Conservation (phyloP, 257 asterid species). For the Capsicum rhomboideum region DNA sequence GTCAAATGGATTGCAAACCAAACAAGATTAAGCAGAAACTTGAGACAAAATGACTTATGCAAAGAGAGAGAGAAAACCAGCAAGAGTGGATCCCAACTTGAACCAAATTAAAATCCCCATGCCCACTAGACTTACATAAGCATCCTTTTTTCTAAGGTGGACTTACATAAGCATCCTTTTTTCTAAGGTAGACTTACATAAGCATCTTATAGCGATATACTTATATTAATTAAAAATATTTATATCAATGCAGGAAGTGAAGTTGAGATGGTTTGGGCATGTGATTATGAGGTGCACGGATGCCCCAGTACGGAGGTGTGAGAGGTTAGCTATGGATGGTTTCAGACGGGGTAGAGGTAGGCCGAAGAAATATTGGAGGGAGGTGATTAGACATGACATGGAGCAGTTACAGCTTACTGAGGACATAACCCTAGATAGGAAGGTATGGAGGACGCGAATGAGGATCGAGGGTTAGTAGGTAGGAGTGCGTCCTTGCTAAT, state of each 20-base stretch:
- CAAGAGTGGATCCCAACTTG: background rate
- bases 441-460: too few relatives aligned
- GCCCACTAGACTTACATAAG: background rate
- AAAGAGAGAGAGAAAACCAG: background rate
- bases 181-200: background rate
- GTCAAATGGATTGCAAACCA: conserved; percentile 2
- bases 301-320: too few relatives aligned
- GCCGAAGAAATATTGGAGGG: too few relatives aligned
- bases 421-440: too few relatives aligned
- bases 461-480: too few relatives aligned
- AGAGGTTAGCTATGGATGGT: too few relatives aligned
- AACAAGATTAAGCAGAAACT: background rate
- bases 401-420: too few relatives aligned
- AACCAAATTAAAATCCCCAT: background rate
- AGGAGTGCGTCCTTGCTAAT: too few relatives aligned
- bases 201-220: background rate
- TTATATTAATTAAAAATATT: background rate
- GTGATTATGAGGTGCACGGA: too few relatives aligned
- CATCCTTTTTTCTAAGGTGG: background rate
- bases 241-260: background rate
- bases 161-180: background rate
- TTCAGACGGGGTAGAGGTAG: too few relatives aligned
- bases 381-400: too few relatives aligned
- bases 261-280: too few relatives aligned
- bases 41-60: background rate